Percentiles rank a stretch among this genome's conserved stretches.
Evolutionary conservation across 108 stramenopile genomes (phyloP).

Genomic region (Cylindrotheca closterium): DNA sequence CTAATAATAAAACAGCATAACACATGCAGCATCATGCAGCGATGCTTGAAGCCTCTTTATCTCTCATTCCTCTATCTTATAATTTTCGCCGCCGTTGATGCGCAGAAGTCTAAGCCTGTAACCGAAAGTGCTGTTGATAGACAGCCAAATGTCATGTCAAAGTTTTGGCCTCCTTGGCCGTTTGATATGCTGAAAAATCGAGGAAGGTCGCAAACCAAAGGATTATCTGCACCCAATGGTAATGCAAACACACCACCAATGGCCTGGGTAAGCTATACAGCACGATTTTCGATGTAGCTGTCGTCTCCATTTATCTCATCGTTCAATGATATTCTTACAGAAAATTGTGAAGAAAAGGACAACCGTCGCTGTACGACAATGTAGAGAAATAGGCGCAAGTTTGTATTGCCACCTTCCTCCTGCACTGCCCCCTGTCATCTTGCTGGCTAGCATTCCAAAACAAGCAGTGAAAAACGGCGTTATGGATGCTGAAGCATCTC

Average conservation of each 20-base stretch:
- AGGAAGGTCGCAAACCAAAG: slow-evolving; percentile 4
- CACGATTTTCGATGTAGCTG: too few species aligned
- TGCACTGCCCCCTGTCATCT: slow-evolving; percentile 58
- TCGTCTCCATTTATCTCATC: too few species aligned
- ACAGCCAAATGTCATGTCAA: background rate
- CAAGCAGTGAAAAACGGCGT: slow-evolving; percentile 23
- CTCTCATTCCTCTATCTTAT: too few species aligned
- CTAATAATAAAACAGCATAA: too few species aligned
- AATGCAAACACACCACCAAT: too few species aligned
- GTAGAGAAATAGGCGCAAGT: slow-evolving; percentile 46
- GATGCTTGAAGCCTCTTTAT: too few species aligned
- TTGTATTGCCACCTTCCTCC: slow-evolving; percentile 82
- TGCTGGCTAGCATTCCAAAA: slow-evolving; percentile 57
- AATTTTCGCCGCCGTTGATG: too few species aligned
- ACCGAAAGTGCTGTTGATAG: too few species aligned
- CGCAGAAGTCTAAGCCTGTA: too few species aligned
- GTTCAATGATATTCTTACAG: background rate
- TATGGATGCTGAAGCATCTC: slow-evolving; percentile 21
- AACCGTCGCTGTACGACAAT: slow-evolving; percentile 22
- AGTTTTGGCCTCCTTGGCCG: slow-evolving; percentile 59
- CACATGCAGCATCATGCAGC: too few species aligned
- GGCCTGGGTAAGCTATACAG: too few species aligned
- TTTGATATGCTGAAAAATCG: slow-evolving; percentile 31
- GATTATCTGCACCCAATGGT: too few species aligned
- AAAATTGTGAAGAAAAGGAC: slow-evolving; percentile 6